Conservation (phyloP, 257 asterid species). For the Nemophila menziesii region DNA sequence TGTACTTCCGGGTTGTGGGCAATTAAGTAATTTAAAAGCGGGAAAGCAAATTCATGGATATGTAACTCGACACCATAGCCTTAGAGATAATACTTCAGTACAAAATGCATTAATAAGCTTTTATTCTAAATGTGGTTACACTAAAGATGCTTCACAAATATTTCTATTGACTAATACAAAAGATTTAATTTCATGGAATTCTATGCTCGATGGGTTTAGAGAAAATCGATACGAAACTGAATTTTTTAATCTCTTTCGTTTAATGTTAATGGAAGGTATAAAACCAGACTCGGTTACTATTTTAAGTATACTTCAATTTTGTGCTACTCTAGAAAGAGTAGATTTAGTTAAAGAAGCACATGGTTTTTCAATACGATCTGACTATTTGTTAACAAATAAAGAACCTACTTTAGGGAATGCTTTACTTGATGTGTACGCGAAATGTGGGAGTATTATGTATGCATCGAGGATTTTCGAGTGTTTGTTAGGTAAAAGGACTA, state of each 20-base stretch:
- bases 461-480: slow-evolving; percentile 40
- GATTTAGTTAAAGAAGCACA: slow-evolving; percentile 61
- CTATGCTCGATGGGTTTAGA: slow-evolving; percentile 59
- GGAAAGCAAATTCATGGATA: slow-evolving; percentile 79
- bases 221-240: slow-evolving; percentile 27
- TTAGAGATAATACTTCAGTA: slow-evolving; percentile 36
- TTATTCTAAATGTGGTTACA: slow-evolving; percentile 47
- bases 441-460: slow-evolving; percentile 44
- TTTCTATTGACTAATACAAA: slow-evolving; percentile 34
- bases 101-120: slow-evolving; percentile 62
- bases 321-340: slow-evolving; percentile 22
- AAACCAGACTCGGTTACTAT: slow-evolving; percentile 58
- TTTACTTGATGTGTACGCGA: slow-evolving; percentile 71
- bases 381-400: slow-evolving; percentile 20
- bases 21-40: slow-evolving; percentile 27
- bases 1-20: slow-evolving; percentile 64
- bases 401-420: slow-evolving; percentile 59
- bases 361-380: slow-evolving; percentile 43
- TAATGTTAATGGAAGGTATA: slow-evolving; percentile 41
- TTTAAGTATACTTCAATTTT: slow-evolving; percentile 36
- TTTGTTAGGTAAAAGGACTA: slow-evolving; percentile 39
- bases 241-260: slow-evolving; percentile 34
- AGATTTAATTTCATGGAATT: slow-evolving; percentile 75
- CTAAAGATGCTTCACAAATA: slow-evolving; percentile 33
- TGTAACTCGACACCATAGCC: slow-evolving; percentile 29